Evolutionary conservation across 2,329 filamentous ascomycete genomes (phyloP).

Genomic region (Calonectria crousiana): DNA sequence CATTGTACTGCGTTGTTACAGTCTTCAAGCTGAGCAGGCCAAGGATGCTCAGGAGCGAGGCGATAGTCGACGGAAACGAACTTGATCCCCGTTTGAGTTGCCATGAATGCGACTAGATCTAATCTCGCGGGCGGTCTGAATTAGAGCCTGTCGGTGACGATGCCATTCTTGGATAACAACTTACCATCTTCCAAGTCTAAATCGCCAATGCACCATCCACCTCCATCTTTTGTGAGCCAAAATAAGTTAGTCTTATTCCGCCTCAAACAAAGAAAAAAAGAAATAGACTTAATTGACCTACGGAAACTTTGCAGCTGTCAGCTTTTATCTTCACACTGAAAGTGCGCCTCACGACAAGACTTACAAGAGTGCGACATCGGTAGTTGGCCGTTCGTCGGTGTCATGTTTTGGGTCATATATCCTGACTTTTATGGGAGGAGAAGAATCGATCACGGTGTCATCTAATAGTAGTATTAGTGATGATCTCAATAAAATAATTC

Average conservation of each 20-base stretch:
- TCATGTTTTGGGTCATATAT: not conserved
- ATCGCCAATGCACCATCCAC: not conserved
- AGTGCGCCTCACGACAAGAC: not conserved
- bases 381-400: not conserved
- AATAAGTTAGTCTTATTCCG: not conserved
- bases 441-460: not conserved
- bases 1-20: not conserved
- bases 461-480: not conserved
- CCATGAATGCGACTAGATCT: not conserved
- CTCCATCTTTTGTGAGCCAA: not conserved
- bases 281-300: not conserved
- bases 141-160: not conserved
- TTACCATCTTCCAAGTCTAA: not conserved
- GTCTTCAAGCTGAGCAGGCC: not conserved
- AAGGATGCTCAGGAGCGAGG: not conserved
- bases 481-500: not conserved
- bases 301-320: not conserved
- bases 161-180: not conserved
- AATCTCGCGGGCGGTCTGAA: not conserved
- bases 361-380: not conserved
- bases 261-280: no score
- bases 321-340: not conserved
- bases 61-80: not conserved
- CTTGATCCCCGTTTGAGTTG: not conserved
- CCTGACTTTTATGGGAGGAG: not conserved